Percentiles rank a stretch among this genome's conserved stretches.
Evolutionary conservation across 306 rosid genomes (phyloP).

Genomic region (Benincasa hispida): DNA sequence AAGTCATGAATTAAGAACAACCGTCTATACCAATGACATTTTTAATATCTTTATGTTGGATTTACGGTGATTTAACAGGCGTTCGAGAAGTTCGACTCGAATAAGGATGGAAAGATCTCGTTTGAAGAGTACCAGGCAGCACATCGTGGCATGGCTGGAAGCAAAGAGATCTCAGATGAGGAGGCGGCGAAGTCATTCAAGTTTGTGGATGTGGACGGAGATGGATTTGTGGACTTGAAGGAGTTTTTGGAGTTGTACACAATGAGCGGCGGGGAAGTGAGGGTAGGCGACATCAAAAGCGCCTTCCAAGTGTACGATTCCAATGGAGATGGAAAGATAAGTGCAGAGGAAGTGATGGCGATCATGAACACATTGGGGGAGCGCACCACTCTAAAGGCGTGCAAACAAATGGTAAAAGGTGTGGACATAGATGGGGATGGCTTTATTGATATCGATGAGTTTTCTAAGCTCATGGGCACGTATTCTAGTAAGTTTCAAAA

Average conservation of each 20-base stretch:
- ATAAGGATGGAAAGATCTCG: slow-evolving; percentile 61
- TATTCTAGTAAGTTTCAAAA: slow-evolving; percentile 6
- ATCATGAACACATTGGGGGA: slow-evolving; percentile 57
- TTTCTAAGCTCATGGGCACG: slow-evolving; percentile 49
- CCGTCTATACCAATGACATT: too few relatives aligned
- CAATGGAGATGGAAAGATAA: slow-evolving; percentile 72
- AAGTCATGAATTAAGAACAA: too few relatives aligned
- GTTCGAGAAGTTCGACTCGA: slow-evolving; percentile 55
- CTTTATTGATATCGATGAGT: slow-evolving; percentile 51
- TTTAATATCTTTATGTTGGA: too few relatives aligned
- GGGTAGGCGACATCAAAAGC: slow-evolving; percentile 31
- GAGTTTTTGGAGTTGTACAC: slow-evolving; percentile 53
- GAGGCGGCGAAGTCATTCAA: slow-evolving; percentile 44
- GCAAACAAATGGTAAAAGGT: slow-evolving; percentile 52
- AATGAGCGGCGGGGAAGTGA: slow-evolving; percentile 25
- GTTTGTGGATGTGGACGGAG: slow-evolving; percentile 52
- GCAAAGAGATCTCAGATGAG: slow-evolving; percentile 17
- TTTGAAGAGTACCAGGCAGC: slow-evolving; percentile 58
- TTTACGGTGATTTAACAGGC: not conserved
- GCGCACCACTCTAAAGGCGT: slow-evolving; percentile 35
- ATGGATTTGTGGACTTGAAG: slow-evolving; percentile 48
- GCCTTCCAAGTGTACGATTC: slow-evolving; percentile 63
- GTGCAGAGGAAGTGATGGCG: slow-evolving; percentile 53
- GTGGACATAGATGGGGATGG: slow-evolving; percentile 74
- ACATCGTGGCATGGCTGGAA: slow-evolving; percentile 21